Percentiles rank a stretch among this genome's conserved stretches.
These are phyloP conservation scores for Zea mays DNA, from an alignment of 176 grass and related monocot species.

Conservation along the genomic window DNA sequence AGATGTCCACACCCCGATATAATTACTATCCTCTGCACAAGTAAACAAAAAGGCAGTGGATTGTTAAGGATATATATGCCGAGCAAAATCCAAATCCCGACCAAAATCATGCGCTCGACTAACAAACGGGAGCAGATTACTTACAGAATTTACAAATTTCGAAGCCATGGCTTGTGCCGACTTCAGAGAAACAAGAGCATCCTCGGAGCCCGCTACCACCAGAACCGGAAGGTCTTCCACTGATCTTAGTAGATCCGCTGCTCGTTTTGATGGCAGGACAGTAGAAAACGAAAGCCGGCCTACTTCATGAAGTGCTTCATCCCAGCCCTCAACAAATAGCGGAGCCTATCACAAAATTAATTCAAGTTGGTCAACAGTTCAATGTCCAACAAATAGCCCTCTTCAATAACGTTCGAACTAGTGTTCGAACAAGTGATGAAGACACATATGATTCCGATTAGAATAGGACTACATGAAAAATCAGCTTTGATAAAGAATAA, in stretches of 20 bases:
- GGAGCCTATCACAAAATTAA: conserved; percentile 59
- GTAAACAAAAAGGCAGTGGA: background rate
- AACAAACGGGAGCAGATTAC: background rate
- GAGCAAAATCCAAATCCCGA: background rate
- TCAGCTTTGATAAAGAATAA: too few species aligned
- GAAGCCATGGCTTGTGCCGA: conserved; percentile 87
- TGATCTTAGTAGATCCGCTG: conserved; percentile 69
- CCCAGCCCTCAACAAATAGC: conserved; percentile 93
- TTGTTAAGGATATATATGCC: background rate
- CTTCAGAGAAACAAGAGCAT: conserved; percentile 80
- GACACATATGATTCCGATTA: too few species aligned
- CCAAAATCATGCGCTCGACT: background rate
- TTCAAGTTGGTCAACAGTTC: background rate
- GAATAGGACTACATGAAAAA: too few species aligned
- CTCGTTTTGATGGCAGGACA: conserved; percentile 71
- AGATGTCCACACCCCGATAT: conserved; percentile 93
- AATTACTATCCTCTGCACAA: conserved; percentile 73
- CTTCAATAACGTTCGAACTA: too few species aligned
- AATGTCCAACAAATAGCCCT: too few species aligned
- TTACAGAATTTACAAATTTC: conserved; percentile 86
- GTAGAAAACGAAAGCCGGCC: conserved; percentile 87
- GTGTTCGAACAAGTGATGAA: too few species aligned
- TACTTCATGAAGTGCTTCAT: conserved; percentile 96
- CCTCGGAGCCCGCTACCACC: conserved; percentile 81
- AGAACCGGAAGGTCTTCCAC: conserved; percentile 79